Percentiles rank a stretch among this genome's conserved stretches.
phyloP scores from a whole-genome alignment of 2,329 filamentous ascomycete genomes.

The Ilyonectria destructans region DNA sequence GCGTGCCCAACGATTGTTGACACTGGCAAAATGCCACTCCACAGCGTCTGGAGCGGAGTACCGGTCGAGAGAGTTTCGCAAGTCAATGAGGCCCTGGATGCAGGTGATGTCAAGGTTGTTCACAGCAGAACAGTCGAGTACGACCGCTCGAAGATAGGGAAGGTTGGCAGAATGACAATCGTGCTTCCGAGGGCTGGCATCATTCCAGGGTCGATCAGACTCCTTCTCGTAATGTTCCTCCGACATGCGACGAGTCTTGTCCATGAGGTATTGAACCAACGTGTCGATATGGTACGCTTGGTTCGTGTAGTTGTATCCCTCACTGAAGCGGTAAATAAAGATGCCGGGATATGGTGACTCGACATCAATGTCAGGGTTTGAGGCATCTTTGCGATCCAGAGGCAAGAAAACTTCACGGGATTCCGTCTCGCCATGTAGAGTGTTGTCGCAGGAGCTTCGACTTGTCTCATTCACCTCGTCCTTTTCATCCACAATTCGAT shows the following conservation, averaged over 20 bases:
- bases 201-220: conserved; percentile 70
- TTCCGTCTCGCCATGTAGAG: conserved; percentile 17
- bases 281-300: conserved; percentile 64
- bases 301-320: conserved; percentile 70
- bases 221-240: conserved; percentile 56
- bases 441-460: neutral
- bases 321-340: conserved; percentile 67
- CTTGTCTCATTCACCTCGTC: neutral
- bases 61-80: conserved; percentile 68
- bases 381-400: conserved; percentile 59
- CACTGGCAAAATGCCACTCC: conserved; percentile 70
- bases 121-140: conserved; percentile 73
- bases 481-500: conserved; percentile 29
- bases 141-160: conserved; percentile 67
- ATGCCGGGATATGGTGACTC: conserved; percentile 64
- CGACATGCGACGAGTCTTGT: conserved; percentile 59
- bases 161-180: conserved; percentile 51
- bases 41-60: conserved; percentile 65
- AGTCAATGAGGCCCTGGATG: conserved; percentile 70
- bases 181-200: conserved; percentile 58
- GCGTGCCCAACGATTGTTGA: conserved; percentile 71
- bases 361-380: conserved; percentile 62
- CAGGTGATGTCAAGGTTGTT: conserved; percentile 73
- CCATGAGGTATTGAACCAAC: conserved; percentile 58
- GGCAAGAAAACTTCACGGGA: conserved; percentile 59